phyloP scores from a whole-genome alignment of 2,329 filamentous ascomycete genomes.

The Neofusicoccum cordaticola region DNA sequence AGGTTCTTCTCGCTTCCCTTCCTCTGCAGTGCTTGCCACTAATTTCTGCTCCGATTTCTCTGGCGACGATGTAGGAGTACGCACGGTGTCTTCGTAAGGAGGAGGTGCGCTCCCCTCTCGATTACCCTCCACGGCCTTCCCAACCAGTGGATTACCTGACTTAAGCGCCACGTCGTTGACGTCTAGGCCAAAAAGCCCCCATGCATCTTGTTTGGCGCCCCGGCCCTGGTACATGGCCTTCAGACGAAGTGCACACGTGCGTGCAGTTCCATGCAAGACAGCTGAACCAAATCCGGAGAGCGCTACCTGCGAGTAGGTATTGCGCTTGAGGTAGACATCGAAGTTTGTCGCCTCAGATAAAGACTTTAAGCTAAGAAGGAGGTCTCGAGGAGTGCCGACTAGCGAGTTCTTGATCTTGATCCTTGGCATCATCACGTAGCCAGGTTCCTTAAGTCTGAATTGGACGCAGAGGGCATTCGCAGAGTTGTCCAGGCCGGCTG shows the following conservation, averaged over 20 bases:
- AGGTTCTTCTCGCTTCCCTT: not conserved
- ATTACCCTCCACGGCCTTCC: not conserved
- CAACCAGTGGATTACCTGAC: not conserved
- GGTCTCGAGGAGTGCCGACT: not conserved
- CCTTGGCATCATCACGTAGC: constrained; percentile 6
- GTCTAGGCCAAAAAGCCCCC: not conserved
- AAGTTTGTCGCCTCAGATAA: not conserved
- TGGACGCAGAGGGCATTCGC: not conserved
- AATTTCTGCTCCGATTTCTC: not conserved
- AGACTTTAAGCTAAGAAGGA: not conserved
- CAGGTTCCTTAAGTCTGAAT: not conserved
- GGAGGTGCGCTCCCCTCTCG: not conserved
- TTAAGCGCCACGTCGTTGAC: not conserved
- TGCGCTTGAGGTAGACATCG: constrained; percentile 3
- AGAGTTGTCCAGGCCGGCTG: not conserved
- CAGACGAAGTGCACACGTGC: not conserved
- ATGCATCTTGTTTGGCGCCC: not conserved
- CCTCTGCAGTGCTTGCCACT: not conserved
- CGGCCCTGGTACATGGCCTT: constrained; percentile 1
- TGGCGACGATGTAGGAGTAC: not conserved
- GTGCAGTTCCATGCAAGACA: not conserved
- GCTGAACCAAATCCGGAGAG: not conserved
- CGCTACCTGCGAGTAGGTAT: not conserved
- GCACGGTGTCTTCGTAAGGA: not conserved
- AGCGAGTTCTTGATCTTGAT: not conserved